These are phyloP conservation scores for Ganoderma lucidum DNA, from an alignment of 1,284 basidiomycete species.

Conservation along the genomic window DNA sequence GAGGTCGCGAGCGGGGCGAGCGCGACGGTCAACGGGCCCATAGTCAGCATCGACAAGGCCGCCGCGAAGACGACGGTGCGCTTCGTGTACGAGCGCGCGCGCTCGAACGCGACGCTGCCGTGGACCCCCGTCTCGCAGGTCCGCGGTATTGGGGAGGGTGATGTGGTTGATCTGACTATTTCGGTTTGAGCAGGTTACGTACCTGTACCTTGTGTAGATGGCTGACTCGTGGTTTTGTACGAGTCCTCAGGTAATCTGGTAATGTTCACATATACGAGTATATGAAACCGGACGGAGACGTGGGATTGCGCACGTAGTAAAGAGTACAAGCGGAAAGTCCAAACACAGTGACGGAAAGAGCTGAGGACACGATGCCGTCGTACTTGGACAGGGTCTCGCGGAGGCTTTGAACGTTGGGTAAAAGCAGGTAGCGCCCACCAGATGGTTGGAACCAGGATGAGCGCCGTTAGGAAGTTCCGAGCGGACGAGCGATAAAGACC, in stretches of 20 bases:
- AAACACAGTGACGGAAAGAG: neutral
- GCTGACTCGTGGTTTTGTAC: neutral
- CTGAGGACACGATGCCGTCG: neutral
- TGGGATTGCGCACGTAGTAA: neutral
- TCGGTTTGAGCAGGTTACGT: neutral
- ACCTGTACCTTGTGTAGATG: neutral
- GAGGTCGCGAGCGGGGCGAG: conserved; percentile 14
- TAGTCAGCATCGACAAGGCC: conserved; percentile 3
- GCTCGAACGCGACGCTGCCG: conserved; percentile 13
- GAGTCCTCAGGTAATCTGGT: conserved; percentile 3
- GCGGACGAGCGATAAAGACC: neutral
- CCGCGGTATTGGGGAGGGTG: conserved; percentile 3
- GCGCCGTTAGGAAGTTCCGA: neutral
- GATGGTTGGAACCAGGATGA: neutral
- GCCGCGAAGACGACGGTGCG: conserved; percentile 12
- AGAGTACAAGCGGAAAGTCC: neutral
- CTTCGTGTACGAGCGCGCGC: conserved; percentile 21
- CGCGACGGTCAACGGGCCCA: neutral
- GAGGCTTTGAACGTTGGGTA: neutral
- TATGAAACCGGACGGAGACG: neutral
- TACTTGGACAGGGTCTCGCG: neutral
- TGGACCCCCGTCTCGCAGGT: conserved; percentile 18
- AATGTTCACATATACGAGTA: neutral
- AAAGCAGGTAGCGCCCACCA: neutral
- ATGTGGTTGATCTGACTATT: conserved; percentile 9